Base-by-base conservation (phyloP, 805 yeast species). In the Debaryomyces castellii region DNA sequence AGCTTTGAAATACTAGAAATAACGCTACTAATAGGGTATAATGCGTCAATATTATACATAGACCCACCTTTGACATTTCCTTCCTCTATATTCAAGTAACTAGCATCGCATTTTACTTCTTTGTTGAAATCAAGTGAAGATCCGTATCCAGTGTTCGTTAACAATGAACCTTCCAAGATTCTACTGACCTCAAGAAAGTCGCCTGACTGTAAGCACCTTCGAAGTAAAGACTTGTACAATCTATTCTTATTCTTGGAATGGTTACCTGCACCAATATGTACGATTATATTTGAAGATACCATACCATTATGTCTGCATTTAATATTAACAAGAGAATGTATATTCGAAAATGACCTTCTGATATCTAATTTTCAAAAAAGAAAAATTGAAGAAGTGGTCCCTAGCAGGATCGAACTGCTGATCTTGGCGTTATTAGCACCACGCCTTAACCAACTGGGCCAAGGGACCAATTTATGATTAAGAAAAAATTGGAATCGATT, bases 331-430 rank as follows among this genome's bases (percentile, higher is more conserved):
- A n/a, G n/a, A n/a, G n/a, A n/a, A n/a, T n/a, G n/a, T n/a, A n/a
- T n/a, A n/a, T n/a, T n/a, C n/a, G n/a, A n/a, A 32, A 7, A 5
- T 25, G n/a, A n/a, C n/a, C n/a, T n/a, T n/a, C n/a, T n/a, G n/a
- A n/a, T n/a, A n/a, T n/a, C n/a, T n/a, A n/a, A n/a, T n/a, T n/a
- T n/a, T n/a, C n/a, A n/a, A n/a, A 25, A 25, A 25, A 25, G 7
- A 25, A 25, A 25, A 25, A n/a, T 22, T 22, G 24, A 62, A 58
- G 35, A 57, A 66, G 59, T 82, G 87, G 81, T 82, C 86, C 86
- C 86, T 82, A 80, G 85, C 88, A 80, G 88, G 88, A 81, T 82
- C 88, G 88, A 82, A 82, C 88, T 80, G 88, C 86, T 81, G 88
- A 82, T 82, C 88, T 72, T 59, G 76, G 77, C 74, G 76, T 71